phyloP scores from a whole-genome alignment of 495 filamentous ascomycete species.

The Massariosphaeria phaeospora region DNA sequence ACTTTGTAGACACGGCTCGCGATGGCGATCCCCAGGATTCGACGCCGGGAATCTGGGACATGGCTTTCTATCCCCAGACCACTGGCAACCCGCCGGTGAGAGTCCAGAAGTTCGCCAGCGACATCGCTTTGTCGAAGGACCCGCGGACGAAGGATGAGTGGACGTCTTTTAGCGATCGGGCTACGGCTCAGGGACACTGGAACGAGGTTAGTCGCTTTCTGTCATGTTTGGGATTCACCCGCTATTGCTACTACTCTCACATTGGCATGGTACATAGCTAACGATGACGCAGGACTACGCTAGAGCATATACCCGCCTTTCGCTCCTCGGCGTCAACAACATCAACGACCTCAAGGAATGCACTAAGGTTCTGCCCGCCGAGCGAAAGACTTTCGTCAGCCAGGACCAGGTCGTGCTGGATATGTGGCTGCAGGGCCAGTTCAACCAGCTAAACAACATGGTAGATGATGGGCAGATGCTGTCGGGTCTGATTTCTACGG shows the following conservation, averaged over 20 bases:
- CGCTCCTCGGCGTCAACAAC: constrained; percentile 44
- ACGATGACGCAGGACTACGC: constrained; percentile 39
- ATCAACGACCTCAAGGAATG: constrained; percentile 45
- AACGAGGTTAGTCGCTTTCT: constrained; percentile 36
- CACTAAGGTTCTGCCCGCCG: constrained; percentile 40
- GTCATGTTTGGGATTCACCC: background rate
- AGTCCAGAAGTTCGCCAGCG: constrained; percentile 47
- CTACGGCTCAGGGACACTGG: constrained; percentile 38
- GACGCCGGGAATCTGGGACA: constrained; percentile 46
- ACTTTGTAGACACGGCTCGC: constrained; percentile 40
- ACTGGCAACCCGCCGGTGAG: constrained; percentile 34
- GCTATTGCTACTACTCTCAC: background rate
- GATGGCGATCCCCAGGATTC: constrained; percentile 42
- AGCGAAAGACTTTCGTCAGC: constrained; percentile 7
- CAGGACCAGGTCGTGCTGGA: constrained; percentile 27
- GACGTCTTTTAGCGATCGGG: constrained; percentile 36
- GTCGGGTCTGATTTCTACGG: constrained; percentile 12
- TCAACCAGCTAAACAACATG: constrained; percentile 29
- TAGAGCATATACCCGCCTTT: constrained; percentile 42
- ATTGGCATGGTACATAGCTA: background rate
- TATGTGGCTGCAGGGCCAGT: constrained; percentile 31
- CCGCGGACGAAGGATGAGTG: constrained; percentile 38
- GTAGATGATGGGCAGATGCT: constrained; percentile 30
- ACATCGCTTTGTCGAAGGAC: constrained; percentile 42
- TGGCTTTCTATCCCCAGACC: constrained; percentile 46